phyloP scores from a whole-genome alignment of 441 rosid genomes.

The Syzygium syzygioides region DNA sequence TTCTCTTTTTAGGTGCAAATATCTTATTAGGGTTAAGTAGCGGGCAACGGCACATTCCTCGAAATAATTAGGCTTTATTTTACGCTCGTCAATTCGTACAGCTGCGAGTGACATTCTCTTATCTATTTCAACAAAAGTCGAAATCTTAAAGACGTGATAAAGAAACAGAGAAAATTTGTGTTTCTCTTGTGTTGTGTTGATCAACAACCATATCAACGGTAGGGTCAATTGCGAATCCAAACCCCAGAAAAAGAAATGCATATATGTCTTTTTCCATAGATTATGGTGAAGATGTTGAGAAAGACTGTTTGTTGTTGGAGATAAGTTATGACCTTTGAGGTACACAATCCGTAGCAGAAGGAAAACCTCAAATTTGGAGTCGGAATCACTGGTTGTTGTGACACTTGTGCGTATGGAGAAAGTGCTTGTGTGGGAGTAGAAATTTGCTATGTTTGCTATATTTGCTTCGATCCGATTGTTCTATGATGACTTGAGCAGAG shows the following conservation, averaged over 20 bases:
- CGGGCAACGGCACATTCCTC: rapidly evolving
- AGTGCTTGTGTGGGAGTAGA: too few relatives aligned
- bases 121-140: not conserved
- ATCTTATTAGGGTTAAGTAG: not conserved
- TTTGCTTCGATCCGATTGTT: too few relatives aligned
- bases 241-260: too few relatives aligned
- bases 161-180: not conserved
- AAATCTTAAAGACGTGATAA: not conserved
- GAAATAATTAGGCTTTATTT: not conserved
- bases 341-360: too few relatives aligned
- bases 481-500: too few relatives aligned
- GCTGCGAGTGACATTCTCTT: not conserved
- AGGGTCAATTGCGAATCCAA: rapidly evolving
- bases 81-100: too few relatives aligned
- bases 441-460: too few relatives aligned
- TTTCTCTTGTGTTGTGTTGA: not conserved
- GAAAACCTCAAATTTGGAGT: too few relatives aligned
- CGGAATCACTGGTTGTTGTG: too few relatives aligned
- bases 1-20: not conserved
- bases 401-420: too few relatives aligned
- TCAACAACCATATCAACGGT: not conserved
- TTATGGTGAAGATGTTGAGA: not conserved
- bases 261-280: too few relatives aligned
- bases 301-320: not conserved
- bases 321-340: too few relatives aligned